Base-by-base conservation (phyloP, 257 asterid genomes). In the Striga asiatica region DNA sequence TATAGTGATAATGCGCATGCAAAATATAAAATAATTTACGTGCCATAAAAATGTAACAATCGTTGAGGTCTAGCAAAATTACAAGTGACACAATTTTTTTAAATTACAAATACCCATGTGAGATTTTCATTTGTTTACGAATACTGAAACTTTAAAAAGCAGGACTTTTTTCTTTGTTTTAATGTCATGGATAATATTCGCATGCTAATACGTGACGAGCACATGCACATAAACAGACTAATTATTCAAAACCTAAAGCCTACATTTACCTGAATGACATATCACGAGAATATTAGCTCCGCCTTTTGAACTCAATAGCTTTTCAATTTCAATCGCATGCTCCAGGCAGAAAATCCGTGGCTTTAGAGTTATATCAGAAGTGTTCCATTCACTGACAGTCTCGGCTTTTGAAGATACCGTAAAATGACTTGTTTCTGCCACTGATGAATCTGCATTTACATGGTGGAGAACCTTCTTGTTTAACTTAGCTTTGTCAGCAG, bases 321-420 rank as follows among this genome's bases (percentile, higher is more conserved):
- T 69, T 75, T 84, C 97, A 34, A 89, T 75, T 76, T 92, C 86
- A 74, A 84, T 76, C 32, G 99, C 99, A 62, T 88, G 97, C 72
- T 88, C 93, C 50, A 92, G 76, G 79, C 99, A 92, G 82, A 92
- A 88, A 54, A 88, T 50, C 35, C 66, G 79, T 42, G 99, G 99
- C 74, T 75, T 81, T 5, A 70, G 59, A 55, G 60, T 70, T 47
- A 59, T 62, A 60, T 46, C 60, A 61, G 79, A 78, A 53, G 65
- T 56, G 35, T 78, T 76, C 92, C 89, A 84, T 24, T 54, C 74
- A 22, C 42, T 52, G 4, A 52, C 65, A 47, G 35, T 62, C 61
- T 66, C 64, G 29, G 35, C 68, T 58, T 45, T 53, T 21, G 82
- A 59, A 66, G 71, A 41, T 54, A 45, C 71, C 50, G 61, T 37